Conservation (phyloP, 2,329 filamentous ascomycete genomes). For the Verruconis gallopava region DNA sequence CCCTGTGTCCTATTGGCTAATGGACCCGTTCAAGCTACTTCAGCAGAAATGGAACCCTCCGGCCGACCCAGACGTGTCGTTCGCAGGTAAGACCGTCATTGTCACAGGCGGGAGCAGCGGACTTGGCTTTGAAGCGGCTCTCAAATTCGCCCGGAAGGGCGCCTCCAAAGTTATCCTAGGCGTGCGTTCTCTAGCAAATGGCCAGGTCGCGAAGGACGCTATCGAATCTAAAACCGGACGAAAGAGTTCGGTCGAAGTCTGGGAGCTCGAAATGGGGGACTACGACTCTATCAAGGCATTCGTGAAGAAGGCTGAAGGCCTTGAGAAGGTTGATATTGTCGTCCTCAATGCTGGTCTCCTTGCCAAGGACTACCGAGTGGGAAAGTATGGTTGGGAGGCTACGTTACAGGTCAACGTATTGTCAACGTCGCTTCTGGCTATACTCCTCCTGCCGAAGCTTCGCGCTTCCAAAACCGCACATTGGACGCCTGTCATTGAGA, state of each 20-base stretch:
- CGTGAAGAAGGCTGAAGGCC: constrained; percentile 15
- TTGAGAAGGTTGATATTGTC: constrained; percentile 23
- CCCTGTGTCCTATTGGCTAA: too few relatives aligned
- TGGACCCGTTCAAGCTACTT: not conserved
- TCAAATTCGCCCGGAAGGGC: constrained; percentile 28
- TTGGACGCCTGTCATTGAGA: constrained; percentile 4
- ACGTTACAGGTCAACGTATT: constrained; percentile 29
- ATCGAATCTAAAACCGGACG: constrained; percentile 22
- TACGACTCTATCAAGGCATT: constrained; percentile 27
- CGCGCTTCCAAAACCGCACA: not conserved
- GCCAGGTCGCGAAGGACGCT: constrained; percentile 29
- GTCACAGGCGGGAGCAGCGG: constrained; percentile 37
- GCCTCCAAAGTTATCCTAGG: constrained; percentile 33
- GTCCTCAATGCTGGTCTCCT: constrained; percentile 28
- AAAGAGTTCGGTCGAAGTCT: constrained; percentile 27
- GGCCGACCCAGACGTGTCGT: constrained; percentile 20
- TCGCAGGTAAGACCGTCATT: constrained; percentile 28
- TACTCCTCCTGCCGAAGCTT: constrained; percentile 19
- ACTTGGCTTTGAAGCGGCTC: constrained; percentile 33
- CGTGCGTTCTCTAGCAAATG: constrained; percentile 30
- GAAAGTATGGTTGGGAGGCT: constrained; percentile 19
- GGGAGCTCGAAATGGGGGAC: constrained; percentile 31
- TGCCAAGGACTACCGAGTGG: constrained; percentile 16
- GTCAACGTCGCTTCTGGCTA: constrained; percentile 25
- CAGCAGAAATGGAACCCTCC: constrained; percentile 17